A percentile compares a stretch with the other conserved stretches of the same genome.
Evolutionary conservation across 176 grass and related monocot species (phyloP).

Genomic region (Musa acuminata): DNA sequence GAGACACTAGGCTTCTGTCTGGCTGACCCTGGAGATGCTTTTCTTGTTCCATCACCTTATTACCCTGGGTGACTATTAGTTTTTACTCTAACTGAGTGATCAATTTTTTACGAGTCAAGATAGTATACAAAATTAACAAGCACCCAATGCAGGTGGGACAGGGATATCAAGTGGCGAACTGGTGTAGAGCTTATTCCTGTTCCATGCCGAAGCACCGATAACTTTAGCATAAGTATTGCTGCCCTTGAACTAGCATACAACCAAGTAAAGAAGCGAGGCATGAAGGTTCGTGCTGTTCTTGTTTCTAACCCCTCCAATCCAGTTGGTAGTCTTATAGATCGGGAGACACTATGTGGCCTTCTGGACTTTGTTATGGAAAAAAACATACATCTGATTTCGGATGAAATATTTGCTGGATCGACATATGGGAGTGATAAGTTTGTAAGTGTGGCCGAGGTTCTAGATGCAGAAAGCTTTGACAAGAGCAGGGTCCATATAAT

Average conservation of each 20-base stretch:
- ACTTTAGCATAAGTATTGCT: slow-evolving; percentile 68
- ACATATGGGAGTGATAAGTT: slow-evolving; percentile 52
- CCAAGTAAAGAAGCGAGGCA: slow-evolving; percentile 74
- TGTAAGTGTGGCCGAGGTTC: slow-evolving; percentile 56
- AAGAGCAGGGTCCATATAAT: slow-evolving; percentile 87
- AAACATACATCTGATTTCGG: slow-evolving; percentile 95
- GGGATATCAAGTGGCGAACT: slow-evolving; percentile 81
- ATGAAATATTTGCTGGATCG: slow-evolving; percentile 94
- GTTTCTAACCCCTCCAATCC: slow-evolving; percentile 88
- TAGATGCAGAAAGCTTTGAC: slow-evolving; percentile 59
- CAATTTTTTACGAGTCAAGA: no score
- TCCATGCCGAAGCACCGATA: slow-evolving; percentile 85
- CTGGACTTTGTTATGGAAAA: slow-evolving; percentile 64
- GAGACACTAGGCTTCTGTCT: slow-evolving; percentile 92
- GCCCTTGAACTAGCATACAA: slow-evolving; percentile 80
- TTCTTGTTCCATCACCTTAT: slow-evolving; percentile 97
- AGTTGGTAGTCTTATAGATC: slow-evolving; percentile 63
- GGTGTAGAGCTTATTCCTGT: slow-evolving; percentile 85
- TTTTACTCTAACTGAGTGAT: neutral
- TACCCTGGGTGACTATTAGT: slow-evolving; percentile 59
- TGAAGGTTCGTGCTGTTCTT: slow-evolving; percentile 81
- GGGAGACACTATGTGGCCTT: slow-evolving; percentile 56
- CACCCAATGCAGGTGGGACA: slow-evolving; percentile 56
- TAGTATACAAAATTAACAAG: neutral
- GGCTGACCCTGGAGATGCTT: slow-evolving; percentile 87